Evolutionary conservation across 2,329 filamentous ascomycete species (phyloP), one percentile per base, ranked within the genome.

Genomic region (Ophiocordyceps camponoti-leonardi): DNA sequence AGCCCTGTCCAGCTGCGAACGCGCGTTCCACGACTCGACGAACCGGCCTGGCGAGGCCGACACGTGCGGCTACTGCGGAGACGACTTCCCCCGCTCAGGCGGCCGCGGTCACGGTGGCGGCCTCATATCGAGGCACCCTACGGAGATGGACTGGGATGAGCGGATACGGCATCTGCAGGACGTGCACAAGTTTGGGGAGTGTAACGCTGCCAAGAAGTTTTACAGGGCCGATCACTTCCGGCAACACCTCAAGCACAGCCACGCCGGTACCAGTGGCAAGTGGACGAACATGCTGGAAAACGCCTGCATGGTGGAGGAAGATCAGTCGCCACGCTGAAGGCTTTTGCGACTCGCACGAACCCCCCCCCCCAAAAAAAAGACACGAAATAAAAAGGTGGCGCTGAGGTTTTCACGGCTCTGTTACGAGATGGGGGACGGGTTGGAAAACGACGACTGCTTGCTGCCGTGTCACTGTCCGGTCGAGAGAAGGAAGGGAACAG

Each of bases 251-350:
- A 98, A 96, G 69, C 92, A 98, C 62, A 95, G 87, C 61, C 92
- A 96, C 64, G 86, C 85, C 35, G 92, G 92, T 33, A 90, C 86
- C 1, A 95, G 87, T 62, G 92, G 92, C 30, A 96, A 96, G 64
- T 98, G 92, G 92, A 98, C 92, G 13, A 96, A 96, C 63, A 88
- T 94, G 73, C 71, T 98, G 31, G 92, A 98, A 61, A 93, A 86
- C 58, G 86, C 88, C 6, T 98, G 92, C 66, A 94, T 96, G 86
- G 79, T 88, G 61, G 88, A 82, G 46, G 73, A 94, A 59, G 87
- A 94, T 40, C 54, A 59, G 39, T 55, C 58, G 35, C 56, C 59
- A 30, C 54, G 58, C 45, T 62, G 53, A 58, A n/a, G 44, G 22
- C 22, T 23, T n/a, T 23, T 23, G 22, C 22, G 22, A 6, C 22